Evolutionary conservation across 2,329 filamentous ascomycete species (phyloP).

Genomic region (Tolypocladium capitatum): DNA sequence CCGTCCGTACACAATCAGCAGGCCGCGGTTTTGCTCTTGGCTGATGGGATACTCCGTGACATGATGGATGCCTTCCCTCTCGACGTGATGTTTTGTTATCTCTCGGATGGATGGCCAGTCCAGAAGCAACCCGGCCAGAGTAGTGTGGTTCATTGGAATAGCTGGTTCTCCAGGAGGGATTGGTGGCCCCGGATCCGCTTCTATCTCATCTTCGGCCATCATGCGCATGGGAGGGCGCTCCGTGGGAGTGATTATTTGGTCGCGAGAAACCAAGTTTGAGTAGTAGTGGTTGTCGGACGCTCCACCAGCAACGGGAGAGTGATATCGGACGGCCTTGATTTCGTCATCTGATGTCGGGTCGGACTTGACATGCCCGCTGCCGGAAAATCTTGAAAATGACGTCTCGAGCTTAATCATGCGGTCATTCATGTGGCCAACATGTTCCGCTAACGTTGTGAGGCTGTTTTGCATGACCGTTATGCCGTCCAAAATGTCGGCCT

Average conservation of each 20-base stretch:
- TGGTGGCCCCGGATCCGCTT: constrained; percentile 36
- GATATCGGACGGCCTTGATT: constrained; percentile 10
- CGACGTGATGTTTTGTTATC: constrained; percentile 42
- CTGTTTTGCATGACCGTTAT: constrained; percentile 28
- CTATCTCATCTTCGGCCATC: constrained; percentile 33
- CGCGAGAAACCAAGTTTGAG: constrained; percentile 9
- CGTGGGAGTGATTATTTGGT: constrained; percentile 11
- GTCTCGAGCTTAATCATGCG: constrained; percentile 22
- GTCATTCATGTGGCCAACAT: constrained; percentile 25
- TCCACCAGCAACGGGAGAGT: constrained; percentile 7
- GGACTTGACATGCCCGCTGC: constrained; percentile 9
- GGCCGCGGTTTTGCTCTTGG: constrained; percentile 59
- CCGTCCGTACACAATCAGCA: constrained; percentile 62
- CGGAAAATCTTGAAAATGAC: constrained; percentile 9
- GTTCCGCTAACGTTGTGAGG: constrained; percentile 21
- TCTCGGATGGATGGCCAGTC: constrained; percentile 55
- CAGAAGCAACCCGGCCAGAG: constrained; percentile 72
- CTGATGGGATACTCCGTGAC: constrained; percentile 64
- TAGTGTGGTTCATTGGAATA: constrained; percentile 78
- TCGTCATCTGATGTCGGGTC: constrained; percentile 19
- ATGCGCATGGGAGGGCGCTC: constrained; percentile 14
- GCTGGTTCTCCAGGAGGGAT: constrained; percentile 49
- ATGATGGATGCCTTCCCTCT: constrained; percentile 35
- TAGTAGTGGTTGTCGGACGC: constrained; percentile 8
- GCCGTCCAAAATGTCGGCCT: constrained; percentile 46